Conservation (phyloP, 129 eudicot genomes). For the Apium graveolens region DNA sequence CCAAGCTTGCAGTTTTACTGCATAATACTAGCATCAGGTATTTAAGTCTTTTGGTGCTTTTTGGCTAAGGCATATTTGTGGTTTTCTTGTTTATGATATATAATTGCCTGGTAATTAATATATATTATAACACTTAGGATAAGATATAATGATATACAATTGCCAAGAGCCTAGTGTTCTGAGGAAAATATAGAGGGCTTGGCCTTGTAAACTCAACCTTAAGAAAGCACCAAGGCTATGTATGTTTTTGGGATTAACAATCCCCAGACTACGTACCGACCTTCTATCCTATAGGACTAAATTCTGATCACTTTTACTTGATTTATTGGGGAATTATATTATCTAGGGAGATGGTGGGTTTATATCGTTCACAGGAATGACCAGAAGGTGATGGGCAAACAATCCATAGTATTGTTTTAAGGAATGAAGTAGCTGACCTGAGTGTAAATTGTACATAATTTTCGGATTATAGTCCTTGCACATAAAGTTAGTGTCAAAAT, state of each 20-base stretch:
- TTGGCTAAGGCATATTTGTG: background rate
- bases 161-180: background rate
- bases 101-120: background rate
- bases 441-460: background rate
- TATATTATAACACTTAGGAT: background rate
- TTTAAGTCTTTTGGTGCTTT: background rate
- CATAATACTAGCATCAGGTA: conserved; percentile 72
- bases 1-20: conserved; percentile 61
- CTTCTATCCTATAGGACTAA: background rate
- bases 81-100: background rate
- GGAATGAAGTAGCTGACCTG: background rate
- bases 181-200: background rate
- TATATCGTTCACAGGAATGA: background rate
- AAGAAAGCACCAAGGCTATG: background rate
- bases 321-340: background rate
- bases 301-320: background rate
- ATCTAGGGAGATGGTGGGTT: background rate
- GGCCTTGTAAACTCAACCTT: background rate
- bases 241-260: background rate
- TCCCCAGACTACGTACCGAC: background rate
- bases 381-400: background rate
- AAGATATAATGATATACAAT: background rate
- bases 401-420: background rate
- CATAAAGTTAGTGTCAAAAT: background rate
- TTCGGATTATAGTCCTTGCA: background rate